A percentile compares a stretch with the other conserved stretches of the same genome.
These are phyloP conservation scores for Diversispora eburnea DNA, from an alignment of 192 early-diverging fungal genomes.

Conservation along the genomic window DNA sequence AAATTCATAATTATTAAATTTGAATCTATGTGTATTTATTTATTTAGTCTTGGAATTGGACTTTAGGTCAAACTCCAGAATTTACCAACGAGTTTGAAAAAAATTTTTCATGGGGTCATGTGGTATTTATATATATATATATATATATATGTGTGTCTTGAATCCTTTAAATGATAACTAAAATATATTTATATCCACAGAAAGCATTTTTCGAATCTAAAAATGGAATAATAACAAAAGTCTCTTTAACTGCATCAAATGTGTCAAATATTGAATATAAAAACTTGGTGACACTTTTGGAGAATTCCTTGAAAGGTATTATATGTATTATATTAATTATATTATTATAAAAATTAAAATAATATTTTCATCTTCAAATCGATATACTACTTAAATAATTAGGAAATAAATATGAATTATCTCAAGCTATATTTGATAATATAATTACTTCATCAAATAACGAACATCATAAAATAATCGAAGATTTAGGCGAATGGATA, in stretches of 20 bases:
- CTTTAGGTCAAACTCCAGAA: constrained; percentile 87
- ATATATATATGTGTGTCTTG: neutral
- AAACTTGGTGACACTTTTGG: neutral
- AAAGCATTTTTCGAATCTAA: constrained; percentile 24
- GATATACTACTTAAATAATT: neutral
- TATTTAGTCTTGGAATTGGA: constrained; percentile 78
- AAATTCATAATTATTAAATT: neutral
- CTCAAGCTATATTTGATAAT: neutral
- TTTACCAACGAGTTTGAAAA: constrained; percentile 61
- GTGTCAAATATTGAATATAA: neutral
- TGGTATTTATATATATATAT: constrained; percentile 37
- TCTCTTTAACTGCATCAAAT: neutral
- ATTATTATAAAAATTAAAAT: no score
- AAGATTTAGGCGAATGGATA: constrained; percentile 1
- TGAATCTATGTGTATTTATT: constrained; percentile 27
- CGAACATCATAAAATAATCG: neutral
- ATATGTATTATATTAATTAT: neutral
- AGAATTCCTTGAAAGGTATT: constrained; percentile 23
- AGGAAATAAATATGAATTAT: constrained; percentile 1
- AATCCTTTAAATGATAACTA: neutral
- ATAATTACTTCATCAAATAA: neutral
- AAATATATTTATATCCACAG: neutral
- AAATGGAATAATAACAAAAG: constrained; percentile 6
- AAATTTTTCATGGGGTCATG: constrained; percentile 52
- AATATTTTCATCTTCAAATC: neutral